Evolutionary conservation across 306 rosid genomes (phyloP).

Genomic region (Rosa persica): DNA sequence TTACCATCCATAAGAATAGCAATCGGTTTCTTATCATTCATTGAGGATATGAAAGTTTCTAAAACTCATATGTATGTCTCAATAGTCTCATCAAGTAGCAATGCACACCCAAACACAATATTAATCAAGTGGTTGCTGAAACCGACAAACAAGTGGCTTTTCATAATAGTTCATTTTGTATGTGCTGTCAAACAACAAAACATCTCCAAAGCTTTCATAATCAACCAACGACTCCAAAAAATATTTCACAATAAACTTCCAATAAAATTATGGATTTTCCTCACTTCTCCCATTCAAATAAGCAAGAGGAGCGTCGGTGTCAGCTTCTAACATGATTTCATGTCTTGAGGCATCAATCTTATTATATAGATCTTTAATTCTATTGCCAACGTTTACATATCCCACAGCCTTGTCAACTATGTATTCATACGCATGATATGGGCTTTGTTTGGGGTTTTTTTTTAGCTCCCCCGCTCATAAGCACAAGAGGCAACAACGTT

Average conservation of each 20-base stretch:
- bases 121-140: not conserved
- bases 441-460: no score
- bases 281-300: not conserved
- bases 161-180: not conserved
- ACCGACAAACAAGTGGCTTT: not conserved
- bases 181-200: not conserved
- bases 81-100: not conserved
- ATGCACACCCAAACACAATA: not conserved
- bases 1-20: not conserved
- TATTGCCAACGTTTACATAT: not conserved
- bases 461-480: no score
- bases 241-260: not conserved
- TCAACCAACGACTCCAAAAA: not conserved
- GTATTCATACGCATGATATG: not conserved
- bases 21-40: not conserved
- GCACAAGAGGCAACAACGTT: no score
- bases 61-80: not conserved
- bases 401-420: not conserved
- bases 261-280: not conserved
- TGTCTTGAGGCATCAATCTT: not conserved
- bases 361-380: not conserved
- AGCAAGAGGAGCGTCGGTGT: not conserved
- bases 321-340: not conserved
- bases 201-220: not conserved
- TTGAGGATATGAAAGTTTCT: not conserved